Conservation (phyloP, 2,329 filamentous ascomycete species). For the Knufia petricola region DNA sequence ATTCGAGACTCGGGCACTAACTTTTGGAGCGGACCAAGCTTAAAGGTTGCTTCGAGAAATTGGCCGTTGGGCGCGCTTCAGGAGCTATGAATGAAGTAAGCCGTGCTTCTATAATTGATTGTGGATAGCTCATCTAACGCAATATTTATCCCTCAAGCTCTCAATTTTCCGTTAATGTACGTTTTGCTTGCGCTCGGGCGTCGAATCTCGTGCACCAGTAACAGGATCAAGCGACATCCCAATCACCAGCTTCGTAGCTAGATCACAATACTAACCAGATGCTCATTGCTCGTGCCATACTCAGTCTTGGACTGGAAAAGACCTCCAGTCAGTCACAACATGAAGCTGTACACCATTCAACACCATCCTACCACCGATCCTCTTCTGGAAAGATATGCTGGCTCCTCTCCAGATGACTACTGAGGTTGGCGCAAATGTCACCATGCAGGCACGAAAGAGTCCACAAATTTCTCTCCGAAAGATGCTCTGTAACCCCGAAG, state of each 20-base stretch:
- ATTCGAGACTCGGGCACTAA: not conserved
- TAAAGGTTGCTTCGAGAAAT: not conserved
- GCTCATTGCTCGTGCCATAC: no score
- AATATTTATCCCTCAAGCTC: no score
- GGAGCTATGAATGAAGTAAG: not conserved
- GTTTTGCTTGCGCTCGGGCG: no score
- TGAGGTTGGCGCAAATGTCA: not conserved
- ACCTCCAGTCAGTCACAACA: no score
- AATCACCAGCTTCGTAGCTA: no score
- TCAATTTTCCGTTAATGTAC: no score
- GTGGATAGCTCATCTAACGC: no score
- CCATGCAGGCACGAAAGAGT: not conserved
- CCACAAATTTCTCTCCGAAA: not conserved
- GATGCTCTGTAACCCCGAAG: not conserved
- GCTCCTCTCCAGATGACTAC: not conserved
- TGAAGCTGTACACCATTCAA: no score
- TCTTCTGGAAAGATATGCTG: not conserved
- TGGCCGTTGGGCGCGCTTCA: not conserved
- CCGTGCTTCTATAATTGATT: not conserved
- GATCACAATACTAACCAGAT: no score
- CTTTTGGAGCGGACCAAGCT: not conserved
- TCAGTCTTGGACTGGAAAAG: no score
- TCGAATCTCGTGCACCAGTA: no score
- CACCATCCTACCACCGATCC: not conserved
- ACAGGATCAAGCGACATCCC: no score